Percentiles rank a stretch among this genome's conserved stretches.
These are phyloP conservation scores for Pichia kudriavzevii DNA, from an alignment of 1,139 yeast species.

Conservation along the genomic window DNA sequence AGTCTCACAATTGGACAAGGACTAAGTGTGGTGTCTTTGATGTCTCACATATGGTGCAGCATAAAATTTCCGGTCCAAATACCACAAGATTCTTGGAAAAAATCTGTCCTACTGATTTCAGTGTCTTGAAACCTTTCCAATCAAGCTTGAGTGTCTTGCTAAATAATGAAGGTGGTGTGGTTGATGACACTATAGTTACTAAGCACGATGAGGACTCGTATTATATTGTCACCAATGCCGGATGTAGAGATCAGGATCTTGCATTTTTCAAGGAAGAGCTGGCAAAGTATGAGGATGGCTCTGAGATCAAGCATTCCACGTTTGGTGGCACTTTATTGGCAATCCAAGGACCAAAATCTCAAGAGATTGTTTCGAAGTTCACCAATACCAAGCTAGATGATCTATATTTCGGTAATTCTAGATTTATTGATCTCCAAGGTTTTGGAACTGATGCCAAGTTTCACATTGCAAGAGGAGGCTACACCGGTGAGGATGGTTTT, in stretches of 20 bases:
- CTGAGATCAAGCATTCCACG: slow-evolving; percentile 48
- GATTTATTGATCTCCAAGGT: slow-evolving; percentile 42
- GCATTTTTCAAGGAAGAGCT: slow-evolving; percentile 53
- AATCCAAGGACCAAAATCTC: slow-evolving; percentile 85
- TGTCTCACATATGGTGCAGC: slow-evolving; percentile 97
- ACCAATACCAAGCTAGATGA: slow-evolving; percentile 50
- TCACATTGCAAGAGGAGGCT: slow-evolving; percentile 89
- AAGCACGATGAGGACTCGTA: slow-evolving; percentile 71
- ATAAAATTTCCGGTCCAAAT: slow-evolving; percentile 60
- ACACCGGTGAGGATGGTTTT: slow-evolving; percentile 98
- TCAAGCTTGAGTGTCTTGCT: slow-evolving; percentile 76
- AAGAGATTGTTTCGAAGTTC: slow-evolving; percentile 54
- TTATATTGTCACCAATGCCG: slow-evolving; percentile 96
- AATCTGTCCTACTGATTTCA: slow-evolving; percentile 80
- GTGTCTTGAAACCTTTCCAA: slow-evolving; percentile 43
- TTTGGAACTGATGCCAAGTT: slow-evolving; percentile 35
- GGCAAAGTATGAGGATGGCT: slow-evolving; percentile 31
- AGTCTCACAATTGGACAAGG: slow-evolving; percentile 93
- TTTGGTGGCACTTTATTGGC: slow-evolving; percentile 80
- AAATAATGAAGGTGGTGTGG: slow-evolving; percentile 69
- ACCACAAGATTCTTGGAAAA: slow-evolving; percentile 66
- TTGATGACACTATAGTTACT: slow-evolving; percentile 90
- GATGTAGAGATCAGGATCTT: slow-evolving; percentile 78
- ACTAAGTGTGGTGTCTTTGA: slow-evolving; percentile 83
- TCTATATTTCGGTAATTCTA: slow-evolving; percentile 71